These are phyloP conservation scores for Skeletonema potamos DNA, from an alignment of 108 stramenopile genomes.

Conservation along the genomic window DNA sequence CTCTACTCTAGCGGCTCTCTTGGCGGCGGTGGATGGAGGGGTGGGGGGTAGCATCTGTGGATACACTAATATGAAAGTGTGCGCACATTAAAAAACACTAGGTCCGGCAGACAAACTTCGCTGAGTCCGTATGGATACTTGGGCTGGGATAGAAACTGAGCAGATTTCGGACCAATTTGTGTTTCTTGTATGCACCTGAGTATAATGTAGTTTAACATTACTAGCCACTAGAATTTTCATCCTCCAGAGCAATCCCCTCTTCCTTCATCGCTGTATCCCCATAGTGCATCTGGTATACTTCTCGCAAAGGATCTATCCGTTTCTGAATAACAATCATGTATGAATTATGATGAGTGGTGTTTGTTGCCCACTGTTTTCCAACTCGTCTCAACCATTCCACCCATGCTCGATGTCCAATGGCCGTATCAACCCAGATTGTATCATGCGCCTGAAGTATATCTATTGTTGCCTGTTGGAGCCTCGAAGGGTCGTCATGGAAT, in stretches of 20 bases:
- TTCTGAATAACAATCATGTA: slow-evolving; percentile 26
- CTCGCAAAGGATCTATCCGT: slow-evolving; percentile 1
- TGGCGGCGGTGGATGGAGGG: too few relatives aligned
- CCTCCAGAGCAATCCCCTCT: neutral
- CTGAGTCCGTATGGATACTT: too few relatives aligned
- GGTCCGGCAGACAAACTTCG: too few relatives aligned
- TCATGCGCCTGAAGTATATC: slow-evolving; percentile 16
- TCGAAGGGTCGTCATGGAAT: slow-evolving; percentile 20
- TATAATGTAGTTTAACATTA: too few relatives aligned
- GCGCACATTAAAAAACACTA: too few relatives aligned
- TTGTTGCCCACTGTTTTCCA: slow-evolving; percentile 9
- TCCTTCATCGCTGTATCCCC: neutral
- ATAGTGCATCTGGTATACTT: slow-evolving; percentile 10
- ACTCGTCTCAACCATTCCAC: slow-evolving; percentile 8
- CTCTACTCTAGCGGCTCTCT: too few relatives aligned
- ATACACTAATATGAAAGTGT: too few relatives aligned
- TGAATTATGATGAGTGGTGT: slow-evolving; percentile 19
- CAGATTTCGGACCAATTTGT: too few relatives aligned
- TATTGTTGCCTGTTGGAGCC: neutral
- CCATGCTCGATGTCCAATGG: slow-evolving; percentile 24
- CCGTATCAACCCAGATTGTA: slow-evolving; percentile 23
- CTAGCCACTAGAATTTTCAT: neutral
- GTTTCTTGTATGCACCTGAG: too few relatives aligned
- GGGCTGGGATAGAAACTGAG: too few relatives aligned
- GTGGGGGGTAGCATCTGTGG: too few relatives aligned